These are phyloP conservation scores for Solanum pinnatisectum DNA, from an alignment of 257 asterid species.

Conservation along the genomic window DNA sequence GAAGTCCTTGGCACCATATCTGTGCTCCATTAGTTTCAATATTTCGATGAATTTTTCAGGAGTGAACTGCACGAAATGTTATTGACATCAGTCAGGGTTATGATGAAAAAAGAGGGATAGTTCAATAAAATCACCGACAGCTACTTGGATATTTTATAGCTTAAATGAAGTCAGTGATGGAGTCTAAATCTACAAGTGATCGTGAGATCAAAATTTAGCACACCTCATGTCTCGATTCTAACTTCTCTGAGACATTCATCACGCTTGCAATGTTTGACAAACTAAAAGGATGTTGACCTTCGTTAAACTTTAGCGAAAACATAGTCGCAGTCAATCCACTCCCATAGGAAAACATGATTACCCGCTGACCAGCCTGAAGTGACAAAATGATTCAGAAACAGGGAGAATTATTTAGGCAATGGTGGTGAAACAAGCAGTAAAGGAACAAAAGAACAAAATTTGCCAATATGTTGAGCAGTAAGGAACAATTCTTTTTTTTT, in stretches of 20 bases:
- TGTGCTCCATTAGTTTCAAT: slow-evolving; percentile 92
- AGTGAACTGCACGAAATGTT: slow-evolving; percentile 37
- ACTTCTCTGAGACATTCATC: slow-evolving; percentile 70
- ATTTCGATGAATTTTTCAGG: slow-evolving; percentile 80
- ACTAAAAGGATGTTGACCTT: slow-evolving; percentile 80
- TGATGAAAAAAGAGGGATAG: not conserved
- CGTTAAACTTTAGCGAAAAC: slow-evolving; percentile 73
- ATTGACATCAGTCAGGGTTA: not conserved
- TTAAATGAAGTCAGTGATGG: not conserved
- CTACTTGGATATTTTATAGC: not conserved
- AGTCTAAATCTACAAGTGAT: not conserved
- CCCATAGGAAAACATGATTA: slow-evolving; percentile 82
- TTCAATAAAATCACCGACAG: not conserved
- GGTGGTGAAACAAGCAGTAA: not conserved
- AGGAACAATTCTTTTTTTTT: not conserved
- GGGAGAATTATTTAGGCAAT: not conserved
- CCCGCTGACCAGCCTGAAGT: slow-evolving; percentile 77
- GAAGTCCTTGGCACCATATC: slow-evolving; percentile 85
- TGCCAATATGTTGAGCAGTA: slow-evolving; percentile 43
- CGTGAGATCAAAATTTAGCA: not conserved
- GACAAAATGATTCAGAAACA: not conserved
- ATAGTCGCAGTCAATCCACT: slow-evolving; percentile 85
- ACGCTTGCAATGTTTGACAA: slow-evolving; percentile 64
- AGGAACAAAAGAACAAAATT: not conserved
- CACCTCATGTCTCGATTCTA: slow-evolving; percentile 89